Conservation (phyloP, 164 flowering plant species). For the Umbellularia californica region DNA sequence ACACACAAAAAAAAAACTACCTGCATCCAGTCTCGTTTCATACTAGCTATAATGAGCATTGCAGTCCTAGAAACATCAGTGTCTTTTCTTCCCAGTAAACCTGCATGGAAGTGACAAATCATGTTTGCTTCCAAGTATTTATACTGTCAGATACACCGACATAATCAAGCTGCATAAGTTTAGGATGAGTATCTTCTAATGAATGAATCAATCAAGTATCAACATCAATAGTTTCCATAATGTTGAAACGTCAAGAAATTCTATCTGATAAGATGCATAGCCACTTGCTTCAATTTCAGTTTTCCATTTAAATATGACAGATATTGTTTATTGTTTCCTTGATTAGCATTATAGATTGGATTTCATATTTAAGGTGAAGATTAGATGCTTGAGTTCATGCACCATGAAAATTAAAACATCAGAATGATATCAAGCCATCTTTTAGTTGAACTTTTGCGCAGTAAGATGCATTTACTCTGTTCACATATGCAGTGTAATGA, state of each 20-base stretch:
- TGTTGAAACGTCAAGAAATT: neutral
- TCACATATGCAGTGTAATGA: no score
- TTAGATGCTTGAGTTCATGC: neutral
- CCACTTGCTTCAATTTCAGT: neutral
- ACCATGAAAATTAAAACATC: neutral
- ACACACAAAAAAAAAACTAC: conserved; percentile 22
- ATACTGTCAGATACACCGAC: neutral
- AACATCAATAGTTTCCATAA: neutral
- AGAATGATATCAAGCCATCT: neutral
- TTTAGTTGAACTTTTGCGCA: neutral
- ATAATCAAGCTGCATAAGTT: neutral
- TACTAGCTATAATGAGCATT: conserved; percentile 67
- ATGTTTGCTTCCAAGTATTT: neutral
- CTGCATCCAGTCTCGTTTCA: conserved; percentile 99
- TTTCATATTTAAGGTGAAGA: neutral
- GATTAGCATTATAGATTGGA: neutral
- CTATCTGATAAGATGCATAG: neutral
- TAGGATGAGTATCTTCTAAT: neutral
- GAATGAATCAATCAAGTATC: neutral
- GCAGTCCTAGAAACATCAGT: conserved; percentile 52
- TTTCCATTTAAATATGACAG: no score
- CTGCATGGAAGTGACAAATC: conserved; percentile 24
- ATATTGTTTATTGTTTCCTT: neutral
- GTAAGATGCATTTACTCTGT: no score
- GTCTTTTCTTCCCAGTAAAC: conserved; percentile 36